These are phyloP conservation scores for Abrus precatorius DNA, from an alignment of 306 rosid genomes.

Conservation along the genomic window DNA sequence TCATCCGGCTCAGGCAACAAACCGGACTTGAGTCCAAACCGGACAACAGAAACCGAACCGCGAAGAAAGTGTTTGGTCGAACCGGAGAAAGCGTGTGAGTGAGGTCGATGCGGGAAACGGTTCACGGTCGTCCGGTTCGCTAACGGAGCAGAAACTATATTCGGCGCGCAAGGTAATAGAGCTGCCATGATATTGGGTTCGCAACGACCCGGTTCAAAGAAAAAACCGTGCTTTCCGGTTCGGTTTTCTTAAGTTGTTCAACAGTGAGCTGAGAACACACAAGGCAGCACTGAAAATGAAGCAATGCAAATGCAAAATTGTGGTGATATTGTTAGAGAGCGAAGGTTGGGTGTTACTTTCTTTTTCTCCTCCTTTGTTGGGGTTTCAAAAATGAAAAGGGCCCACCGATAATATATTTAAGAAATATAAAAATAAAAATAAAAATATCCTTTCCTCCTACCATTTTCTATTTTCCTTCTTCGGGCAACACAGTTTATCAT, in stretches of 20 bases:
- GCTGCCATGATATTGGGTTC: slow-evolving; percentile 61
- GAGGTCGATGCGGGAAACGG: slow-evolving; percentile 58
- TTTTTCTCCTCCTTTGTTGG: slow-evolving; percentile 26
- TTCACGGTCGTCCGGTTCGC: slow-evolving; percentile 49
- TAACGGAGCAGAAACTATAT: slow-evolving; percentile 57
- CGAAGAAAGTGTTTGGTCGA: slow-evolving; percentile 58
- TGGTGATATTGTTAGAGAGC: slow-evolving; percentile 28
- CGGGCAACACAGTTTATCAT: not conserved
- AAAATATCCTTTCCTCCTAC: not conserved
- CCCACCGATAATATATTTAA: slow-evolving; percentile 22
- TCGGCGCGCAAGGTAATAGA: slow-evolving; percentile 60
- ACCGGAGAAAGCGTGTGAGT: slow-evolving; percentile 46
- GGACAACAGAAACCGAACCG: slow-evolving; percentile 67
- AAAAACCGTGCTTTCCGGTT: not conserved
- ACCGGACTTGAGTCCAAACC: slow-evolving; percentile 69
- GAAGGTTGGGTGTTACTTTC: not conserved
- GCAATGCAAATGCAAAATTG: not conserved
- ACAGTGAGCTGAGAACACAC: not conserved
- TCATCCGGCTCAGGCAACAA: slow-evolving; percentile 68
- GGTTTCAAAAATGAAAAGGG: slow-evolving; percentile 28
- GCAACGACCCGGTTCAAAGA: slow-evolving; percentile 22
- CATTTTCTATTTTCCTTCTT: not conserved
- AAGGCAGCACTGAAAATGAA: slow-evolving; percentile 6
- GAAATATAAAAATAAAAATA: not conserved
- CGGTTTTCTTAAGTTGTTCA: not conserved